Evolutionary conservation across 345 rosid genomes (phyloP).

Genomic region (Nasturtium officinale): DNA sequence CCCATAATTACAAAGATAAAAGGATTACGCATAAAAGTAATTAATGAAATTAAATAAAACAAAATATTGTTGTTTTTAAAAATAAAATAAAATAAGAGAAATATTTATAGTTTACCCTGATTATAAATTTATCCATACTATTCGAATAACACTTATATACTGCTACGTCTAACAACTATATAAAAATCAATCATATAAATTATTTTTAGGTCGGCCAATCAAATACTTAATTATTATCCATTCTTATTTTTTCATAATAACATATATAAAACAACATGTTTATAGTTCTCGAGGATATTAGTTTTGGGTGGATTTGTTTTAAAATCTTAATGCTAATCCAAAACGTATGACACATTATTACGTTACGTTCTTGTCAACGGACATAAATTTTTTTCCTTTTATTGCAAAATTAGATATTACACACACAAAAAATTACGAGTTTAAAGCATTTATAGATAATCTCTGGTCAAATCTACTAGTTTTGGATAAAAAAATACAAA

Average conservation of each 20-base stretch:
- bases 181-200: neutral
- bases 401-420: constrained; percentile 6
- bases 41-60: neutral
- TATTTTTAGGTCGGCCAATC: neutral
- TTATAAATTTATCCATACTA: neutral
- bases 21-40: neutral
- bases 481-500: neutral
- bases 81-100: no score
- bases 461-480: neutral
- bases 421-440: neutral
- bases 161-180: neutral
- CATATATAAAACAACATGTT: no score
- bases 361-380: neutral
- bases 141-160: neutral
- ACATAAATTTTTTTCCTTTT: neutral
- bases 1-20: neutral
- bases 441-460: neutral
- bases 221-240: no score
- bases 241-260: no score
- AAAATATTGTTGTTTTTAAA: neutral
- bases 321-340: neutral
- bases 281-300: neutral
- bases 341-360: neutral
- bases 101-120: neutral
- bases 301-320: neutral